Evolutionary conservation across 768 basidiomycete genomes (phyloP).

Genomic region (Mycena galericulata): DNA sequence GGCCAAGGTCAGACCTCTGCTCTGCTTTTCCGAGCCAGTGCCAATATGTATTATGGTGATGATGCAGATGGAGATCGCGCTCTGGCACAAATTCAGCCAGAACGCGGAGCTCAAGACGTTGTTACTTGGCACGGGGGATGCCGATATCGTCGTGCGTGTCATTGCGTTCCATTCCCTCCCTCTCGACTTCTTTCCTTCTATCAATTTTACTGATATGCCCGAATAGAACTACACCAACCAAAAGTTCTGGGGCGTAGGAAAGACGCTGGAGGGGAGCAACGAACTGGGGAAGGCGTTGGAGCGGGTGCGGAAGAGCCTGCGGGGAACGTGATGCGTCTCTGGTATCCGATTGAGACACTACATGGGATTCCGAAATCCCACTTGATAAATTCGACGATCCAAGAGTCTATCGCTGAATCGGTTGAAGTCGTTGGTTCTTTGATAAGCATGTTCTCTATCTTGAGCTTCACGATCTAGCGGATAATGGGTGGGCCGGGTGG

Average conservation of each 20-base stretch:
- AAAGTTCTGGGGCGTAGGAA: conserved; percentile 62
- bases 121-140: not conserved
- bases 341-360: no score
- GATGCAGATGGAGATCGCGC: not conserved
- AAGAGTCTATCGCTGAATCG: no score
- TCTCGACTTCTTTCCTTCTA: not conserved
- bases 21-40: not conserved
- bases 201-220: not conserved
- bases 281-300: conserved; percentile 64
- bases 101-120: not conserved
- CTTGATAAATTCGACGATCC: no score
- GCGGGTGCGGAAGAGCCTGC: conserved; percentile 54
- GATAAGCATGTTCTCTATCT: no score
- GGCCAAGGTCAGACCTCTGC: not conserved
- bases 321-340: not conserved
- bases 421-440: no score
- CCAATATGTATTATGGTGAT: not conserved
- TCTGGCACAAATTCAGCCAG: not conserved
- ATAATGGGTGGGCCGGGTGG: no score
- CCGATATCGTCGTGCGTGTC: not conserved
- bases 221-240: conserved; percentile 58
- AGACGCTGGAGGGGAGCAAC: conserved; percentile 51
- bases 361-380: no score
- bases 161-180: no score
- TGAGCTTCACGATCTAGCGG: no score